Percentiles rank a stretch among this genome's conserved stretches.
These are phyloP conservation scores for Malbranchea cinnamomea DNA, from an alignment of 2,329 filamentous ascomycete species.

Conservation along the genomic window DNA sequence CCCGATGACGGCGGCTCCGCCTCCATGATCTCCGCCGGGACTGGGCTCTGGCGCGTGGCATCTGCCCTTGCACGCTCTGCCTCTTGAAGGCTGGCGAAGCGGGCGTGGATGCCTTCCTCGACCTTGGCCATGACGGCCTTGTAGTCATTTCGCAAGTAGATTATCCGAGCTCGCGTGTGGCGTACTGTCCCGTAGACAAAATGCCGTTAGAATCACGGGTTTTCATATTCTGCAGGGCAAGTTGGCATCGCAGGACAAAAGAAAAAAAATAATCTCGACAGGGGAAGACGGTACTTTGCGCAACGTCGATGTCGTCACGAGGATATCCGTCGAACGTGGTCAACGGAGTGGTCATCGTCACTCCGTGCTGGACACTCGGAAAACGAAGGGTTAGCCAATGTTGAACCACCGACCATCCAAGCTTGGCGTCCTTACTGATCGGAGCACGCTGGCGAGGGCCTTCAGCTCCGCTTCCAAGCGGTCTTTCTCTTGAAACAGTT, in stretches of 20 bases:
- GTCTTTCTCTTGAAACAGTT: constrained; percentile 75
- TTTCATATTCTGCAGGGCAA: background rate
- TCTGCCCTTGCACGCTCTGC: constrained; percentile 23
- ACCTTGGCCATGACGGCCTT: constrained; percentile 73
- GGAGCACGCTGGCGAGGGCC: constrained; percentile 71
- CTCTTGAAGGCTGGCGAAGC: constrained; percentile 61
- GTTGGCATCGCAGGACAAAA: background rate
- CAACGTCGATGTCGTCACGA: constrained; percentile 82
- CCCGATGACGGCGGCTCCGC: constrained; percentile 14
- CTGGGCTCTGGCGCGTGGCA: constrained; percentile 3
- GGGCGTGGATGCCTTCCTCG: constrained; percentile 74
- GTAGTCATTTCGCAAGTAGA: constrained; percentile 82
- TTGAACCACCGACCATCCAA: constrained; percentile 3
- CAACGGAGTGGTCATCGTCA: constrained; percentile 80
- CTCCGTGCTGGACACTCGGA: constrained; percentile 62
- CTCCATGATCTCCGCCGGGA: constrained; percentile 12
- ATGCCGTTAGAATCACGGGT: constrained; percentile 4
- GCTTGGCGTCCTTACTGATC: constrained; percentile 49
- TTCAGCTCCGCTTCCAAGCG: constrained; percentile 73
- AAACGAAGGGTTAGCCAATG: constrained; percentile 10
- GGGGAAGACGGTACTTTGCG: too few relatives aligned
- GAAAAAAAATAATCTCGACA: constrained; percentile 11
- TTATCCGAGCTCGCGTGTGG: constrained; percentile 81
- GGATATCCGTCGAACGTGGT: constrained; percentile 85
- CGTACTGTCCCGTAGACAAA: constrained; percentile 46